These are phyloP conservation scores for Globisporangium uncinulatum DNA, from an alignment of 352 stramenopile genomes.

Conservation along the genomic window DNA sequence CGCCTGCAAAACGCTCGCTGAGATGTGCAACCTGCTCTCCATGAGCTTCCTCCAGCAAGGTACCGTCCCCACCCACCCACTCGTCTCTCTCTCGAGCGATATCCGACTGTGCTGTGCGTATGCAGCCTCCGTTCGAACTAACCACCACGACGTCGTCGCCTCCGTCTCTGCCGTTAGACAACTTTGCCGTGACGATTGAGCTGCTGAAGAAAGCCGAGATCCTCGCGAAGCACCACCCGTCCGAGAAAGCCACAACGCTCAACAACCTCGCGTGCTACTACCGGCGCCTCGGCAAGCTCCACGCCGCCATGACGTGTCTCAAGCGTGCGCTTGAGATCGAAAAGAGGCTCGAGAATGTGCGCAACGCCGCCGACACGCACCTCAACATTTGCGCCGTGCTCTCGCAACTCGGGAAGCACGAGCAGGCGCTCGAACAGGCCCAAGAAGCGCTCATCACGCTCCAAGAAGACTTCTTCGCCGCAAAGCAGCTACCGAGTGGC, in stretches of 20 bases:
- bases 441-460: constrained; percentile 90
- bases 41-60: constrained; percentile 95
- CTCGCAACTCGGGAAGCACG: constrained; percentile 88
- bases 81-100: too few relatives aligned
- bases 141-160: too few relatives aligned
- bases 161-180: constrained; percentile 17
- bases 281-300: constrained; percentile 84
- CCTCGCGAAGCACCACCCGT: constrained; percentile 82
- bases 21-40: constrained; percentile 94
- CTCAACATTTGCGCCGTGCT: constrained; percentile 94
- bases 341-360: constrained; percentile 68
- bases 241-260: constrained; percentile 86
- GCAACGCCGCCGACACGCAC: constrained; percentile 92
- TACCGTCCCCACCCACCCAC: too few relatives aligned
- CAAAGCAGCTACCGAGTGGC: constrained; percentile 26
- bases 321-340: constrained; percentile 92
- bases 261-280: constrained; percentile 96
- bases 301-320: constrained; percentile 90
- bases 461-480: constrained; percentile 80
- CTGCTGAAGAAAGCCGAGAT: constrained; percentile 94
- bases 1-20: constrained; percentile 90
- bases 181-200: constrained; percentile 90
- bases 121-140: too few relatives aligned
- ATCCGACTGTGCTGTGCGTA: too few relatives aligned
- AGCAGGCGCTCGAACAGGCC: constrained; percentile 87